Evolutionary conservation across 1,139 yeast species (phyloP).

Genomic region (Sugiyamaella japonica): DNA sequence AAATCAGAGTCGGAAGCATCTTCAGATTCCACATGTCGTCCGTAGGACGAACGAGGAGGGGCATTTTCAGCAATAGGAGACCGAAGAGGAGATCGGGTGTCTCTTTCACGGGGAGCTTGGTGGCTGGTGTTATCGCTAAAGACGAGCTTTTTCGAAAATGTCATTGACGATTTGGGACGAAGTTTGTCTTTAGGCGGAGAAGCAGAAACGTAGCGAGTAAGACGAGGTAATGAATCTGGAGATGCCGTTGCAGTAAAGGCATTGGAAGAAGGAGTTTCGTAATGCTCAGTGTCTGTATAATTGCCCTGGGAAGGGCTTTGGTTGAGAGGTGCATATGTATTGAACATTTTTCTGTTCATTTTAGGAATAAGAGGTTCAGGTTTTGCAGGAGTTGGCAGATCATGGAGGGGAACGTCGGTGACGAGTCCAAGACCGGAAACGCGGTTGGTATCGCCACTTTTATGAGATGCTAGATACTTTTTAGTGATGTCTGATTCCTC

Average conservation of each 20-base stretch:
- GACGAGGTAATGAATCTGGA: not conserved
- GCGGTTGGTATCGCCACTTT: not conserved
- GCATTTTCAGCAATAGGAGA: conserved; percentile 7
- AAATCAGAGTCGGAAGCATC: conserved; percentile 22
- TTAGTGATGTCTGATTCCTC: not conserved
- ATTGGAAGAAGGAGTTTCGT: conserved; percentile 3
- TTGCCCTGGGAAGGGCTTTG: not conserved
- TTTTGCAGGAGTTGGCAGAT: conserved; percentile 3
- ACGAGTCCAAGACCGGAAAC: conserved; percentile 10
- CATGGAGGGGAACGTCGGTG: conserved; percentile 5
- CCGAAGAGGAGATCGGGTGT: not conserved
- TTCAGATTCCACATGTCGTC: conserved; percentile 7
- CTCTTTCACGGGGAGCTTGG: conserved; percentile 2
- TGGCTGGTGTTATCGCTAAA: conserved; percentile 20
- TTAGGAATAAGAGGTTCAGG: not conserved
- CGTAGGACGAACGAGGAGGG: not conserved
- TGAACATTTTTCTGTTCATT: conserved; percentile 11
- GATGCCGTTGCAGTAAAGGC: not conserved
- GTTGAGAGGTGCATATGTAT: conserved; percentile 1
- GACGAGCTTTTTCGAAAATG: conserved; percentile 30
- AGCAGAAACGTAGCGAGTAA: not conserved
- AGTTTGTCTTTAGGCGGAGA: conserved; percentile 1
- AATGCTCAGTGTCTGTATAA: not conserved
- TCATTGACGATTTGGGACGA: conserved; percentile 26
- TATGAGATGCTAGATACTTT: not conserved